Conservation (phyloP, 2,329 filamentous ascomycete species). For the Thielaviopsis musarum region DNA sequence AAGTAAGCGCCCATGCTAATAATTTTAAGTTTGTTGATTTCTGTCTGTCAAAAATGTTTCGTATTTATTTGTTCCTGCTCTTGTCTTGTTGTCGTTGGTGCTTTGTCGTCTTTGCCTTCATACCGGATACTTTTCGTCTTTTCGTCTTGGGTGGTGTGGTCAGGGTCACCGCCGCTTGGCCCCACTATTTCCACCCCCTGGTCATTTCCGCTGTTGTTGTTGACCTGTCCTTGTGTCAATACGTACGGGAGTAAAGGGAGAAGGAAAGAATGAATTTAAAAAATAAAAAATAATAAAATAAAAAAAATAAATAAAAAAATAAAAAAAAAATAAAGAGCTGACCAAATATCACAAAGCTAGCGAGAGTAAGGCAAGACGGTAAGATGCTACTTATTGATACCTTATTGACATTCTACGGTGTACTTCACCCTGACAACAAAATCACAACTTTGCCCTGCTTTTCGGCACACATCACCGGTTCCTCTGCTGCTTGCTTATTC, state of each 20-base stretch:
- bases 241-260: no score
- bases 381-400: no score
- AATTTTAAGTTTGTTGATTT: no score
- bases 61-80: neutral
- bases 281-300: neutral
- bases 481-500: neutral
- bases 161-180: neutral
- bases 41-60: neutral
- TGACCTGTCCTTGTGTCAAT: no score
- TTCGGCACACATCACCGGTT: neutral
- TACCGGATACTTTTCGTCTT: slow-evolving; percentile 7
- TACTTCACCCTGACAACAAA: no score
- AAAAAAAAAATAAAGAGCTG: neutral
- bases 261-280: no score
- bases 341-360: no score
- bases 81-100: neutral
- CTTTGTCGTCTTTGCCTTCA: neutral
- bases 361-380: no score
- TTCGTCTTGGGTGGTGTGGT: neutral
- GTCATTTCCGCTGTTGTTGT: no score
- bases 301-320: neutral
- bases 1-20: no score
- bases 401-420: no score
- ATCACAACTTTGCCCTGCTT: no score
- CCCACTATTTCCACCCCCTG: neutral